Percentiles rank a stretch among this genome's conserved stretches.
Evolutionary conservation across 495 filamentous ascomycete genomes (phyloP).

Genomic region (Neurospora tetraspora): DNA sequence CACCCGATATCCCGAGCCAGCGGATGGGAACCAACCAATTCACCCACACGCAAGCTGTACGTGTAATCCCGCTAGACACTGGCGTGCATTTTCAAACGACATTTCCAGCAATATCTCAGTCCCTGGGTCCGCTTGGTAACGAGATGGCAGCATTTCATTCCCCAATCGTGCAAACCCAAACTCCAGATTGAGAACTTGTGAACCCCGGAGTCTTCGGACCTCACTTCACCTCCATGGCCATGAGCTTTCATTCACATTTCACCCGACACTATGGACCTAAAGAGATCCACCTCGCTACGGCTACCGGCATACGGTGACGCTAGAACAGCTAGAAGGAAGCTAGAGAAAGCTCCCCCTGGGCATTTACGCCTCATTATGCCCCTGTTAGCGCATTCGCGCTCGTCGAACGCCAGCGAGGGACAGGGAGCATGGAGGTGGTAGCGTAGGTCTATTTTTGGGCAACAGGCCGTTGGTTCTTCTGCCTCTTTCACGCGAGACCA

Average conservation of each 20-base stretch:
- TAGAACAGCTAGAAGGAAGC: neutral
- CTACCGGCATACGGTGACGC: neutral
- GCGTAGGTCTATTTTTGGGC: neutral
- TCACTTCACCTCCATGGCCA: neutral
- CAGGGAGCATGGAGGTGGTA: too few species aligned
- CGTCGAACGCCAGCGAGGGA: neutral
- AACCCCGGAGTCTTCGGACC: neutral
- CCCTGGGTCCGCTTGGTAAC: too few species aligned
- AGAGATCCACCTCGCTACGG: neutral
- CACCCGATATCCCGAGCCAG: neutral
- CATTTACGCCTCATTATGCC: neutral
- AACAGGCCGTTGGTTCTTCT: neutral
- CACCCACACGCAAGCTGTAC: neutral
- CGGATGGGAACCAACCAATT: neutral
- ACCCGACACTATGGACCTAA: too few species aligned
- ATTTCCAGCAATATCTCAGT: neutral
- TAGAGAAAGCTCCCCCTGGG: neutral
- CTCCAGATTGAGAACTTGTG: neutral
- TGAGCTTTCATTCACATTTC: neutral
- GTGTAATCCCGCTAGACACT: neutral
- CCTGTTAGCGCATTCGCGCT: neutral
- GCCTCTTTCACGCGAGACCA: neutral
- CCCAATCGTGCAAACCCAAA: neutral
- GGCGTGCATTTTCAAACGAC: neutral
- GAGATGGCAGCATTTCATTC: neutral